Conservation (phyloP, 1,284 basidiomycete species). For the Exobasidium cylindrosporum region DNA sequence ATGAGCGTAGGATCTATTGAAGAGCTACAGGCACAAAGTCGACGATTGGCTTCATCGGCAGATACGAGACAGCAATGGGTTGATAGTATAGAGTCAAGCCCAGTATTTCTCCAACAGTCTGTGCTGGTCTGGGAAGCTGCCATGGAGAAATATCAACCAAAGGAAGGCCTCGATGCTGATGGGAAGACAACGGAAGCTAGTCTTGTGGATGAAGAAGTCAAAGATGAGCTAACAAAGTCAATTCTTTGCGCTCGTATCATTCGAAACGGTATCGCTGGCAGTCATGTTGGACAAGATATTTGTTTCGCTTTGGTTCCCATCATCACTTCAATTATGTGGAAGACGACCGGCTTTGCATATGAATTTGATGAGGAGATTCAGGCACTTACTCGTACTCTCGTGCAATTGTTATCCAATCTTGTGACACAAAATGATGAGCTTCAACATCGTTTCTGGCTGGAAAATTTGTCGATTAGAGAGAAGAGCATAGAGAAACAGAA, state of each 20-base stretch:
- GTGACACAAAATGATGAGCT: constrained; percentile 10
- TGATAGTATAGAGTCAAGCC: no score
- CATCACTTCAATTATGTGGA: not conserved
- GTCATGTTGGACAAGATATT: not conserved
- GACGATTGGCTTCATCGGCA: not conserved
- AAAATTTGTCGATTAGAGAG: not conserved
- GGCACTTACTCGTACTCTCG: not conserved
- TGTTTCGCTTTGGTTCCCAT: not conserved
- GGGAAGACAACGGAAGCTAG: not conserved
- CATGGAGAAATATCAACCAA: not conserved
- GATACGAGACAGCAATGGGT: not conserved
- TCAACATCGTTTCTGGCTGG: not conserved
- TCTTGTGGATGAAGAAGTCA: no score
- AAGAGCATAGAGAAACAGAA: not conserved
- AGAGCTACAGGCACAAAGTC: not conserved
- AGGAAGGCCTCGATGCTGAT: not conserved
- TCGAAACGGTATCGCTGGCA: constrained; percentile 1
- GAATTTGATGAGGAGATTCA: not conserved
- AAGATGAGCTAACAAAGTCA: not conserved
- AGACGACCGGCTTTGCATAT: constrained; percentile 5
- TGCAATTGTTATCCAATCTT: constrained; percentile 8
- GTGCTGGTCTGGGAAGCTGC: no score
- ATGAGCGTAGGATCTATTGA: not conserved
- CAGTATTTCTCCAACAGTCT: no score
- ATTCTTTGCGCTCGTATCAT: constrained; percentile 8